These are phyloP conservation scores for Leccinum fuscescens DNA, from an alignment of 1,284 basidiomycete species.

Conservation along the genomic window DNA sequence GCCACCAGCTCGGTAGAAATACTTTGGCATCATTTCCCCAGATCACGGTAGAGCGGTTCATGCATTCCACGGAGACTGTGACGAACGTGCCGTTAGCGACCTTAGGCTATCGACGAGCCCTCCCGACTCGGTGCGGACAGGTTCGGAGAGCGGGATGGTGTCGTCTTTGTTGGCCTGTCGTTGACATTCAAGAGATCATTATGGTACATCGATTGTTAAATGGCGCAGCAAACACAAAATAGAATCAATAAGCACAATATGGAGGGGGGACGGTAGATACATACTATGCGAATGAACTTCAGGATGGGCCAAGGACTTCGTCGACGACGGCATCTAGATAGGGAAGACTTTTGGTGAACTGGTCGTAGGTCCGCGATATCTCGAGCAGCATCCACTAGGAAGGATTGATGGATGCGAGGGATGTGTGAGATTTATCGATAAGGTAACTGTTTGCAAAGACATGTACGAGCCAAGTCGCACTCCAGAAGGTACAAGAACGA, in stretches of 20 bases:
- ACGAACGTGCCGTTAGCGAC: constrained; percentile 46
- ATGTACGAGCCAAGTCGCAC: background rate
- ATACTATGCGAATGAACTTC: too few species aligned
- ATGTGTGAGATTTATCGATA: constrained; percentile 17
- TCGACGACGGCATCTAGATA: too few species aligned
- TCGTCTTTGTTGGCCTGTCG: constrained; percentile 45
- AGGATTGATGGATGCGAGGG: background rate
- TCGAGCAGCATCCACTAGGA: too few species aligned
- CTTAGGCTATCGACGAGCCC: constrained; percentile 37
- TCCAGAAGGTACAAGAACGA: background rate
- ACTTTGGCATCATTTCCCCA: constrained; percentile 36
- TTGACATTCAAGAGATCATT: background rate
- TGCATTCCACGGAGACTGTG: constrained; percentile 37
- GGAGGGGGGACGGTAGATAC: too few species aligned
- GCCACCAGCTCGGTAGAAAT: constrained; percentile 40
- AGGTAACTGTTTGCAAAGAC: background rate
- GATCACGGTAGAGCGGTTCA: constrained; percentile 47
- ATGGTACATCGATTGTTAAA: too few species aligned
- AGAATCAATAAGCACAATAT: too few species aligned
- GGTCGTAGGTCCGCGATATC: too few species aligned
- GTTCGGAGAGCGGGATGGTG: constrained; percentile 43
- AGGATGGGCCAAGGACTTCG: too few species aligned
- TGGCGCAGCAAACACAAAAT: too few species aligned
- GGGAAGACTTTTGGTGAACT: too few species aligned
- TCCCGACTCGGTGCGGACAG: constrained; percentile 30